phyloP scores from a whole-genome alignment of 1,139 yeast species.

The Suhomyces guaymorum region DNA sequence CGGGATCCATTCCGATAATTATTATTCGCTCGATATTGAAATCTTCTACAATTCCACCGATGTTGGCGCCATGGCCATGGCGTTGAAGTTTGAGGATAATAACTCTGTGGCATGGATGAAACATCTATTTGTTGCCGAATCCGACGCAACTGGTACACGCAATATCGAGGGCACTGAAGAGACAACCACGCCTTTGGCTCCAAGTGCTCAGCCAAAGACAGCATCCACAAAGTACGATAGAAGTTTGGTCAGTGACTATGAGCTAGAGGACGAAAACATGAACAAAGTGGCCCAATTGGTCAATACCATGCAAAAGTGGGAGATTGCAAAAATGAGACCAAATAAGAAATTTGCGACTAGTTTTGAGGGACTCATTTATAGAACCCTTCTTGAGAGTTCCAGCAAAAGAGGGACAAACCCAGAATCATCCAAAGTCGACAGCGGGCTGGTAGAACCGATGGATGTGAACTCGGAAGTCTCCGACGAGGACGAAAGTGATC shows the following conservation, averaged over 20 bases:
- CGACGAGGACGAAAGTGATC: constrained; percentile 29
- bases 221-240: constrained; percentile 4
- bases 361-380: constrained; percentile 24
- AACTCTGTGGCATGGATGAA: constrained; percentile 19
- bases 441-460: constrained; percentile 10
- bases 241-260: constrained; percentile 14
- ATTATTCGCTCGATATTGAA: constrained; percentile 68
- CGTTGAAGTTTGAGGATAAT: constrained; percentile 16
- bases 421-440: constrained; percentile 4
- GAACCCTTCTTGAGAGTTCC: constrained; percentile 18
- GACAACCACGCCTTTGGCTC: no score
- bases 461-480: constrained; percentile 13
- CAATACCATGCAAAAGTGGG: constrained; percentile 16
- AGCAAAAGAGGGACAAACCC: constrained; percentile 1
- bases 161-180: not conserved
- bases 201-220: not conserved
- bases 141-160: not conserved
- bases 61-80: constrained; percentile 29
- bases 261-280: constrained; percentile 16
- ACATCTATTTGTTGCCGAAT: constrained; percentile 9
- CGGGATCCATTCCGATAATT: constrained; percentile 70
- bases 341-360: constrained; percentile 18
- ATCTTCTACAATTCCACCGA: constrained; percentile 64
- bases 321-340: constrained; percentile 8
- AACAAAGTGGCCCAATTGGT: constrained; percentile 14